Evolutionary conservation across 106 monocot species (phyloP).

Genomic region (Allium cepa): DNA sequence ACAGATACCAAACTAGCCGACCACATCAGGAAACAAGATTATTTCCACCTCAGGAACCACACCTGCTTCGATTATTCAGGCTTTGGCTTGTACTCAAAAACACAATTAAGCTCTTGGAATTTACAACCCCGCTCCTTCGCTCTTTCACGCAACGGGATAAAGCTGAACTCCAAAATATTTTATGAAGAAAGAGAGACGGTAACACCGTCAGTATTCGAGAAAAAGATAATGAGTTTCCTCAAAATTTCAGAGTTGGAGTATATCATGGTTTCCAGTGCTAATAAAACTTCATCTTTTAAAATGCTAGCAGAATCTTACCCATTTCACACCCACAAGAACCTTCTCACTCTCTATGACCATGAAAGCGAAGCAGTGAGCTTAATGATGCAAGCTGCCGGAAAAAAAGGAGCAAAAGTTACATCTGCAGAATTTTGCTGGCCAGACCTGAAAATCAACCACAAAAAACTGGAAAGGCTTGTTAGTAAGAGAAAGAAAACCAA

Average conservation of each 20-base stretch:
- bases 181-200: slow-evolving; percentile 9
- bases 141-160: slow-evolving; percentile 44
- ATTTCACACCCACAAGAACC: slow-evolving; percentile 40
- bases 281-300: slow-evolving; percentile 62
- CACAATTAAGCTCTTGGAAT: slow-evolving; percentile 24
- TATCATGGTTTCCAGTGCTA: slow-evolving; percentile 62
- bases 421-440: slow-evolving; percentile 75
- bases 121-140: slow-evolving; percentile 28
- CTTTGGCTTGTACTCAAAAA: slow-evolving; percentile 47
- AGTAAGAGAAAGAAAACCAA: slow-evolving; percentile 26
- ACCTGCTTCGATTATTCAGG: slow-evolving; percentile 68
- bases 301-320: slow-evolving; percentile 63
- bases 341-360: slow-evolving; percentile 73
- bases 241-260: slow-evolving; percentile 46
- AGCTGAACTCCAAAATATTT: slow-evolving; percentile 24
- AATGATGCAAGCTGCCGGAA: slow-evolving; percentile 35
- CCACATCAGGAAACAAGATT: slow-evolving; percentile 35
- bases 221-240: slow-evolving; percentile 47
- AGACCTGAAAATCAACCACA: slow-evolving; percentile 38
- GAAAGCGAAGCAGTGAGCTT: slow-evolving; percentile 57
- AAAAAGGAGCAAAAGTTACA: slow-evolving; percentile 31
- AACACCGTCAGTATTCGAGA: slow-evolving; percentile 31
- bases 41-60: slow-evolving; percentile 43
- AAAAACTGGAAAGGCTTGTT: slow-evolving; percentile 32
- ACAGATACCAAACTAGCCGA: slow-evolving; percentile 32